Percentiles rank a stretch among this genome's conserved stretches.
These are phyloP conservation scores for Cadophora sp. DNA, from an alignment of 2,329 filamentous ascomycete genomes.

Conservation along the genomic window DNA sequence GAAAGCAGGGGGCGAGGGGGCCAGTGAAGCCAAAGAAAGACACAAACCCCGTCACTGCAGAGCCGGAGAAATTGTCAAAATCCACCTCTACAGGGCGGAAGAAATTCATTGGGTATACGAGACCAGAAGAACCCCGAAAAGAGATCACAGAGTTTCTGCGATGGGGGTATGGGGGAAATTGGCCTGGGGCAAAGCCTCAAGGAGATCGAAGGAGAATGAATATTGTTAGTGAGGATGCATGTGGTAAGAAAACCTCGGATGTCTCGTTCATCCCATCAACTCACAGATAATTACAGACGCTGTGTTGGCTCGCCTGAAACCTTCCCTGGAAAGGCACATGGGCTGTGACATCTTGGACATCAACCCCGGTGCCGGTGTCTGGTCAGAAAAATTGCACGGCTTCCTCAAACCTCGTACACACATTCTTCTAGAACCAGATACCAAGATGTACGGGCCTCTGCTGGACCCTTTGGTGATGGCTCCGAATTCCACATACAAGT, in stretches of 20 bases:
- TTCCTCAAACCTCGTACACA: conserved; percentile 80
- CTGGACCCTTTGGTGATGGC: conserved; percentile 63
- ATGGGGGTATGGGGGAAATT: conserved; percentile 18
- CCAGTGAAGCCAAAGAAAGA: background rate
- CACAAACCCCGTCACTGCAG: too few species aligned
- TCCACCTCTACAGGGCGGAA: too few species aligned
- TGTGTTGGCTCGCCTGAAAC: conserved; percentile 68
- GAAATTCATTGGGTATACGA: background rate
- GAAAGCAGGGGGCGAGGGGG: background rate
- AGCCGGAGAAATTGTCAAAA: too few species aligned
- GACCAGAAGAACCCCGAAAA: background rate
- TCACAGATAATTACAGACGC: conserved; percentile 38
- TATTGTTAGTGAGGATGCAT: conserved; percentile 58
- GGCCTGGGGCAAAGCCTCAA: background rate
- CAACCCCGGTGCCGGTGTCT: conserved; percentile 80
- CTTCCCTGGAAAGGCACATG: conserved; percentile 70
- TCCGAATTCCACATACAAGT: conserved; percentile 53
- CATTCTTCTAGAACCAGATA: conserved; percentile 79
- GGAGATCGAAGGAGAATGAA: conserved; percentile 56
- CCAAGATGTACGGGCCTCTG: conserved; percentile 62
- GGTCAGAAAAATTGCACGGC: conserved; percentile 79
- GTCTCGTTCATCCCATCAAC: background rate
- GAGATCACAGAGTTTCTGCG: conserved; percentile 18
- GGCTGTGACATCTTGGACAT: conserved; percentile 89
- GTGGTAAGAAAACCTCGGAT: conserved; percentile 41